Conservation (phyloP, 345 rosid genomes). For the Eutrema yunnanense region DNA sequence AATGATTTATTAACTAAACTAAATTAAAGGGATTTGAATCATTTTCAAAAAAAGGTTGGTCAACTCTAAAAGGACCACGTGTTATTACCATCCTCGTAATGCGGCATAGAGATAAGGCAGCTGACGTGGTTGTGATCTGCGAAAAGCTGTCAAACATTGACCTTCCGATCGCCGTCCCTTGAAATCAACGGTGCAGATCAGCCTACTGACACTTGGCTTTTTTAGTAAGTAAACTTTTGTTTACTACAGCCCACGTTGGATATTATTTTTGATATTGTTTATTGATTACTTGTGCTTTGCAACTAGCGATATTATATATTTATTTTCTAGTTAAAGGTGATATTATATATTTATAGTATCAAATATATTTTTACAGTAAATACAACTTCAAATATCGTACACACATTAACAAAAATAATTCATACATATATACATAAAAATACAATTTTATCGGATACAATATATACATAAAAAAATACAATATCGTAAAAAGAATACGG, state of each 20-base stretch:
- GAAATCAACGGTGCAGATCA: constrained; percentile 3
- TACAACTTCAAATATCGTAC: too few species aligned
- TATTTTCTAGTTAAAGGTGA: too few species aligned
- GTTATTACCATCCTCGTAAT: not conserved
- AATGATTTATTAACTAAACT: not conserved
- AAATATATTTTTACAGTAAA: too few species aligned
- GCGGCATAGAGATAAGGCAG: constrained; percentile 8
- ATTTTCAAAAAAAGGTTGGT: not conserved
- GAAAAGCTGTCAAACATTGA: constrained; percentile 18
- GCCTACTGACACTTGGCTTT: constrained; percentile 14
- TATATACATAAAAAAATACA: too few species aligned
- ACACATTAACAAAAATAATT: not conserved
- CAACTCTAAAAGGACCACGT: not conserved
- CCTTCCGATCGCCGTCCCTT: constrained; percentile 1
- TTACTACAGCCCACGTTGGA: constrained; percentile 11
- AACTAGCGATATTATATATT: too few species aligned
- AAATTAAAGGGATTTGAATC: not conserved
- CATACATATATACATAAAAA: not conserved
- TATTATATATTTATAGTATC: too few species aligned
- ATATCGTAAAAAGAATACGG: not conserved
- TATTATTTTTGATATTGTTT: not conserved
- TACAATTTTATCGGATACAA: not conserved
- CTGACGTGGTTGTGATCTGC: constrained; percentile 26
- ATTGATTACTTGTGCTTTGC: too few species aligned
- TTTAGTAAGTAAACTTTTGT: not conserved